phyloP scores from a whole-genome alignment of 2,329 filamentous ascomycete genomes.

The Monosporascus sp. region DNA sequence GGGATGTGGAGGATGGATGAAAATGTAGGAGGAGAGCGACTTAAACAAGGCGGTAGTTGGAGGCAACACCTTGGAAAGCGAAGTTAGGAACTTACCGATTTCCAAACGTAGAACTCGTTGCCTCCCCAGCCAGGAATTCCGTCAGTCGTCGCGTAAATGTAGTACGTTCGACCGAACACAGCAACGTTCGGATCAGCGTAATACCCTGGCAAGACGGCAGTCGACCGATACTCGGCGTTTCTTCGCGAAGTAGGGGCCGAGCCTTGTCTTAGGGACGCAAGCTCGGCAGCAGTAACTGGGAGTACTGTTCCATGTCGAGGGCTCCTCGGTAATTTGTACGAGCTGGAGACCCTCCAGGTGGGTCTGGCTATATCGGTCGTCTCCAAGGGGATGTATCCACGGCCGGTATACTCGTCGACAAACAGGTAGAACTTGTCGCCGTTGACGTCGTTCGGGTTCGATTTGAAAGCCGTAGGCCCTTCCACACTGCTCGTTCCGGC shows the following conservation, averaged over 20 bases:
- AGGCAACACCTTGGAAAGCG: too few relatives aligned
- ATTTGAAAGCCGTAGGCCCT: slow-evolving; percentile 46
- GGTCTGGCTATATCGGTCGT: slow-evolving; percentile 44
- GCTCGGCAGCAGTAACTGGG: slow-evolving; percentile 42
- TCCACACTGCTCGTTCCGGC: slow-evolving; percentile 45
- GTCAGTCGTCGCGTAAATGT: slow-evolving; percentile 43
- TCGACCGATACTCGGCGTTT: slow-evolving; percentile 8
- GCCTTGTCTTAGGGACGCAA: slow-evolving; percentile 21
- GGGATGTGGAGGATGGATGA: background rate
- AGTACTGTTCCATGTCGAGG: slow-evolving; percentile 51
- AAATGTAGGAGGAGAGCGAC: background rate
- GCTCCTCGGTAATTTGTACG: slow-evolving; percentile 41
- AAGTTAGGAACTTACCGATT: slow-evolving; percentile 23
- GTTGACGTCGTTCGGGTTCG: slow-evolving; percentile 42
- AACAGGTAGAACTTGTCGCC: slow-evolving; percentile 52
- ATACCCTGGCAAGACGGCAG: slow-evolving; percentile 32
- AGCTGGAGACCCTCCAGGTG: slow-evolving; percentile 39
- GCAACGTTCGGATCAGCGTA: slow-evolving; percentile 44
- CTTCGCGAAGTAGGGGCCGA: slow-evolving; percentile 10
- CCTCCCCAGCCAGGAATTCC: slow-evolving; percentile 39
- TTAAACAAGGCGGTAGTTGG: too few relatives aligned
- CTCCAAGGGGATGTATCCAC: slow-evolving; percentile 49
- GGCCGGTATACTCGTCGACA: slow-evolving; percentile 46
- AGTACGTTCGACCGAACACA: slow-evolving; percentile 37
- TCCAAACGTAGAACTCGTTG: slow-evolving; percentile 43